Base-by-base conservation (phyloP, 2,329 filamentous ascomycete species). In the Exutisphaerella laricina region DNA sequence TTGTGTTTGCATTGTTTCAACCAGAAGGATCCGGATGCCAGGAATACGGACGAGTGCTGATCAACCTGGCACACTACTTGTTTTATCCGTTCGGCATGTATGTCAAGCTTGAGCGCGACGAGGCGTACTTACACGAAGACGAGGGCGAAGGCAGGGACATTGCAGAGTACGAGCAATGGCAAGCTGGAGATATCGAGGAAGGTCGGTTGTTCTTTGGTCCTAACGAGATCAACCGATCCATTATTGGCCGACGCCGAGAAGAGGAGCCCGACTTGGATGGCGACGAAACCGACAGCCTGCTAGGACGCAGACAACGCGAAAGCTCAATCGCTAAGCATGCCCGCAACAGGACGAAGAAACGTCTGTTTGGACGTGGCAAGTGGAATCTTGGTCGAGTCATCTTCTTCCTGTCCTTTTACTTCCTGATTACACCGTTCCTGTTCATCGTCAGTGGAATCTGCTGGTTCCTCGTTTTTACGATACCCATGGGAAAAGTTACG, bases 101-200 rank as follows among this genome's bases (percentile, higher is more conserved):
- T 64, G 88, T 98, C 49, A 85, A 88, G 34, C 76, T 98, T 26
- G 84, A 95, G 61, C 86, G 90, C 63, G 92, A 98, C 56, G 92
- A 97, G 60, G 84, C 85, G 31, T 98, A 98, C 61, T 74, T 88
- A 35, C 85, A 96, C 48, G 92, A 98, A 68, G 92, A 98, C 58
- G 81, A 92, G 59, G 89, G 90, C 29, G 92, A 98, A 67, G 92
- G 92, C 14, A 81, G 92, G 60, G 97, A 89, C 69, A 96, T 98
- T 60, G 94, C 87, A 58, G 92, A 98, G 69, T 98, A 98, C 62
- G 92, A 98, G 65, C 88, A 95, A 67, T 98, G 92, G 92, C 92
- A 98, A 69, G 96, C 82, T 61, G 92, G 92, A 38, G 92, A 98
- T 60, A 77, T 98, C 23, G 92, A 98, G 66, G 88, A 97, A 63